Base-by-base conservation (phyloP, 768 basidiomycete species). In the Coprinopsis sp. region DNA sequence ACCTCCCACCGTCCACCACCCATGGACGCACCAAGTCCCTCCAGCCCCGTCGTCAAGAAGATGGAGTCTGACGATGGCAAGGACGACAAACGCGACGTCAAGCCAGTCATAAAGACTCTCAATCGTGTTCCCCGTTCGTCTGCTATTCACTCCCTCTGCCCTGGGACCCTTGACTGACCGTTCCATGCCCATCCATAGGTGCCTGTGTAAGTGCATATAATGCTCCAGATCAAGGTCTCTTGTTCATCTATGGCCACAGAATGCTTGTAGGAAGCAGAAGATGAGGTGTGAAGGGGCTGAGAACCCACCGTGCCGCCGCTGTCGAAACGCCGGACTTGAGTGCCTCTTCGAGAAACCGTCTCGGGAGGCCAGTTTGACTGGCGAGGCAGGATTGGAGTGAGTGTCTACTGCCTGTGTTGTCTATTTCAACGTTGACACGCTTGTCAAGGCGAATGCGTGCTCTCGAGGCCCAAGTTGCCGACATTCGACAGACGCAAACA, bases 211-310 rank as follows among this genome's bases (percentile, higher is more conserved):
- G 79, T 72, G 23, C n/a, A n/a, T n/a, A n/a, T n/a, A n/a, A n/a
- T n/a, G n/a, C n/a, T n/a, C 30, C 30, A 31, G 10, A 24, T 49
- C 37, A 50, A 51, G 59, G 54, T 64, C 52, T 52, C 44, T 33
- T 41, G 16, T 18, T 11, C 34, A 13, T 37, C 29, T 2, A 4
- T 23, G 51, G 24, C 43, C 33, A 33, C 62, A 93, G 91, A 94
- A 94, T 81, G 89, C 91, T 14, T 95, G 93, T 65, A 75, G 93
- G 56, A 89, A 91, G 59, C 92, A 94, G 73, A 96, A 96, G 71
- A 96, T 96, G 94, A 77, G 92, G 56, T 97, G 93, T 61, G 91
- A 94, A 64, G 92, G 91, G 1, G 94, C 92, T 13, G 94, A 96
- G 63, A 92, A 90, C 58, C 93, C 94, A 21, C 94, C 94, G n/a